Evolutionary conservation across 441 rosid species (phyloP), one percentile per base, ranked within the genome.

Genomic region (Syzygium malaccense): DNA sequence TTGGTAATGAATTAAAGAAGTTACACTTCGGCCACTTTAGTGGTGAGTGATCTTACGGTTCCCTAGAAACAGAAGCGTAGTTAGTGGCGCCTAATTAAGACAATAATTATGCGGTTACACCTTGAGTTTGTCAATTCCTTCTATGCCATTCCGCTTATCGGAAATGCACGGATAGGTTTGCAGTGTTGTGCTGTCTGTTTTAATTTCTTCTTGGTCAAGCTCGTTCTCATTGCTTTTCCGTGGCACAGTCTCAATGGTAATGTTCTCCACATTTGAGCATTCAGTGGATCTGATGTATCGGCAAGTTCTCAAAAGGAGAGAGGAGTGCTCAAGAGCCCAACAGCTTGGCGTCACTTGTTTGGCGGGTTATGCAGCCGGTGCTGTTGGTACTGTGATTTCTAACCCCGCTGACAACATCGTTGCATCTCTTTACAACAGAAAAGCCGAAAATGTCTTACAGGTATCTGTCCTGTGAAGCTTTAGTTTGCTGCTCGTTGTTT

Each of bases 321-420:
- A 95, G 80, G 95, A 95, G 60, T 94, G 97, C 90, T 92, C 94
- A 32, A 91, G 89, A 88, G 86, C 91, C 87, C 95, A 94, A 91
- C 96, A 95, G 91, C 96, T 96, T 0, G 97, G 99, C 85, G 96
- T 95, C 86, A 93, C 96, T 14, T 94, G 95, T 91, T 88, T 93
- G 84, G 97, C 96, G 90, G 99, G 99, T 66, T 96, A 95, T 75
- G 90, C 94, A n/a, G 97, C 99, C 78, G 99, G 98, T 90, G 93
- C 96, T 17, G 92, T 94, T 86, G 96, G 96, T 87, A 94, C 95
- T 87, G 33, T 95, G 80, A 66, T 95, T 84, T 94, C 99, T 45
- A 94, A 95, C 90, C 99, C 99, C 7, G 97, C 99, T 33, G 96
- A 95, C 93, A 96, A 95, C 89, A 93, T 96, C 83, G 92, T 96